A percentile compares a stretch with the other conserved stretches of the same genome.
Conservation (phyloP, 1,284 basidiomycete species). For the Trametes hirsuta region DNA sequence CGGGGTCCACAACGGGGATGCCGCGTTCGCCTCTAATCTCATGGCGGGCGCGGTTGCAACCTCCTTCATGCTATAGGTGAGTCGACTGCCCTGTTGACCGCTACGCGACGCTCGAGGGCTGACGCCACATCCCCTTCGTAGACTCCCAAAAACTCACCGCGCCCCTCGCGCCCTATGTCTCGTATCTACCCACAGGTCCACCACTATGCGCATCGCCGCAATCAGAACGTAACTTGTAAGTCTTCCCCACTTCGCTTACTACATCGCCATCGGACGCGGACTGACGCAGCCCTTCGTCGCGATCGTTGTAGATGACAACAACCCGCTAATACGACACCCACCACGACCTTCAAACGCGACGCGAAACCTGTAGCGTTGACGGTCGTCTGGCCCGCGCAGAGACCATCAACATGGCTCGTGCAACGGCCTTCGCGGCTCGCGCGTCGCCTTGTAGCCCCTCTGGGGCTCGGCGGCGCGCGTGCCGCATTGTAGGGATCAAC, state of each 20-base stretch:
- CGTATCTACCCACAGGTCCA: too few species aligned
- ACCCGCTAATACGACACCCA: too few species aligned
- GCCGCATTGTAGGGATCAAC: slow-evolving; percentile 2
- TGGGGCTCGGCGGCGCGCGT: neutral
- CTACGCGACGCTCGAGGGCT: neutral
- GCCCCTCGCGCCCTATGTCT: neutral
- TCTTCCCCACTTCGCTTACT: too few species aligned
- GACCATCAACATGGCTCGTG: neutral
- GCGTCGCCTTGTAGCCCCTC: neutral
- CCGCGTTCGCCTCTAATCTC: neutral
- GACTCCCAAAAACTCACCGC: neutral
- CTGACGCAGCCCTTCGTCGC: too few species aligned
- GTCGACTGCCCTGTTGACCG: neutral
- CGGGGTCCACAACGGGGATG: neutral
- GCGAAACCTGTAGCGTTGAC: neutral
- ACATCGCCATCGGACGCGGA: too few species aligned
- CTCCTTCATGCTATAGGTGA: neutral
- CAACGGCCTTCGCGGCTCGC: slow-evolving; percentile 1
- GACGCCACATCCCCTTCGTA: neutral
- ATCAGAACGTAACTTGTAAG: too few species aligned
- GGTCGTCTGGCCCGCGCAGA: neutral
- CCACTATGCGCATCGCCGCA: too few species aligned
- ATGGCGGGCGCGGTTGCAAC: neutral
- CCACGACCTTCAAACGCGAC: neutral
- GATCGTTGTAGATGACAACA: too few species aligned